A percentile compares a stretch with the other conserved stretches of the same genome.
phyloP scores from a whole-genome alignment of 768 basidiomycete species.

The Tylopilus sp. region DNA sequence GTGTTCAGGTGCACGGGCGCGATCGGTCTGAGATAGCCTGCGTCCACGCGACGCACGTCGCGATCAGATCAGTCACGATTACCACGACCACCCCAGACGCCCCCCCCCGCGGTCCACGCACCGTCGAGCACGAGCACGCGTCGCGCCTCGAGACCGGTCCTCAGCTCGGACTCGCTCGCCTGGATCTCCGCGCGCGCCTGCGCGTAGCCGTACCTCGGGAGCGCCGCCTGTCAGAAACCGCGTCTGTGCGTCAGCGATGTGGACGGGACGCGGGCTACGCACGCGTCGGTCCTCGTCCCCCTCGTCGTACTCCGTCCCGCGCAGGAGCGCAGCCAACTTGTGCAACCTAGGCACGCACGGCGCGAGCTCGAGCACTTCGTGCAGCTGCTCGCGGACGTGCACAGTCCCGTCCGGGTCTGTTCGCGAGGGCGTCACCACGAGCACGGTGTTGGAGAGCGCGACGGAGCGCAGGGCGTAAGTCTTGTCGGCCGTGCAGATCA shows the following conservation, averaged over 20 bases:
- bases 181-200: conserved; percentile 67
- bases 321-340: conserved; percentile 56
- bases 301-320: conserved; percentile 70
- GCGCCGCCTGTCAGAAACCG: conserved; percentile 27
- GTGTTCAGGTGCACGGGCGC: conserved; percentile 60
- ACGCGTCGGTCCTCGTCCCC: conserved; percentile 42
- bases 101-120: too few relatives aligned
- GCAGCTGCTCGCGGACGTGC: conserved; percentile 75
- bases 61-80: too few relatives aligned
- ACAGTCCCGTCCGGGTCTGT: conserved; percentile 40
- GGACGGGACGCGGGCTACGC: conserved; percentile 4
- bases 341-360: conserved; percentile 77
- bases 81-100: too few relatives aligned
- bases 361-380: conserved; percentile 79
- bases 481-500: conserved; percentile 76
- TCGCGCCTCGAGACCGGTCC: conserved; percentile 56
- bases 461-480: conserved; percentile 86
- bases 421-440: conserved; percentile 60
- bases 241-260: neutral
- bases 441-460: conserved; percentile 82
- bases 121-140: conserved; percentile 75
- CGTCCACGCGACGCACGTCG: neutral
- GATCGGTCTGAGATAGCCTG: conserved; percentile 75
- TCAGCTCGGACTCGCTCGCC: conserved; percentile 77
- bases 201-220: conserved; percentile 48